Evolutionary conservation across 192 early-diverging fungal genomes (phyloP), one percentile per base, ranked within the genome.

Genomic region (Chytriomyces hyalinus): DNA sequence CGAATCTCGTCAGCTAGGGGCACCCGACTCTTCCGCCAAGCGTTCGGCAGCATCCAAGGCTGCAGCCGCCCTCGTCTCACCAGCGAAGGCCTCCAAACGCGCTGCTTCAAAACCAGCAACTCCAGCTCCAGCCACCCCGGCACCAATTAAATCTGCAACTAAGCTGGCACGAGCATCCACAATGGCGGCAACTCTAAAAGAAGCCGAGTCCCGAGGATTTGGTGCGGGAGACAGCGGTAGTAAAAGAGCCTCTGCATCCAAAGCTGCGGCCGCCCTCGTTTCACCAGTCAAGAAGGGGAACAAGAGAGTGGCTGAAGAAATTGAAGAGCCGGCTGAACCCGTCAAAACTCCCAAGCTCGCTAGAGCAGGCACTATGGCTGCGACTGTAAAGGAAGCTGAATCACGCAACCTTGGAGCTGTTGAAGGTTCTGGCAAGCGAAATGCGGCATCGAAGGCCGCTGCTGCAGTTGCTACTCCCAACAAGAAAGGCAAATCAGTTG

Each of bases 151-250:
- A 36, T 36, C 36, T 36, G 53, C 20, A 13, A 20, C 53, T 3
- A 57, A 67, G 46, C 11, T 67, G 66, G 20, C 66, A 9, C 36
- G 44, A 44, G 66, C 66, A 20, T 28, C 43, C 22, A 67, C 66
- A 15, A 67, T 67, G 66, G 66, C 66, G 17, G 66, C 66, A 67
- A 67, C 66, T 11, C 4, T 67, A 15, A 67, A 67, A 46, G 66
- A 67, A 46, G 66, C 66, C 46, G 44, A 43, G 45, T 28, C 36
- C 13, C 28, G 66, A 4, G 66, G 66, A 47, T 67, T 67, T 67
- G 66, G 43, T 67, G 66, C 66, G 5, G 66, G 43, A 15, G 66
- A 67, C 13, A 47, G 47, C 22, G 46, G 43, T 46, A 44, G 43
- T 47, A 44, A 67, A 11, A 28, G 66, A 13, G 15, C 53, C 53